phyloP scores from a whole-genome alignment of 768 basidiomycete species.

The Boletellus sp. region DNA sequence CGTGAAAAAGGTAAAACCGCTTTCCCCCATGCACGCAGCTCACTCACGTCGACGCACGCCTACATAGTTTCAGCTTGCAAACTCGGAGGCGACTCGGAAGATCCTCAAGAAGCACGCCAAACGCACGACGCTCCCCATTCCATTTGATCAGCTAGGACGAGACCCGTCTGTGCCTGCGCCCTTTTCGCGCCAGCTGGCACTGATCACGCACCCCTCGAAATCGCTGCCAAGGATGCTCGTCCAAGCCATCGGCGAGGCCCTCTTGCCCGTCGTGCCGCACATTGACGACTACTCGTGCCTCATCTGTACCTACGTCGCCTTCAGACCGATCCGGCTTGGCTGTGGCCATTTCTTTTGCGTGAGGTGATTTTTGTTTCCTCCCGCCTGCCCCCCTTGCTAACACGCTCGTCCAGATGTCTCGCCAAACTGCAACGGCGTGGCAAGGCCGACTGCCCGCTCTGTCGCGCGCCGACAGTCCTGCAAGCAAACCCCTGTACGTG shows the following conservation, averaged over 20 bases:
- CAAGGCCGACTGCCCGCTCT: constrained; percentile 77
- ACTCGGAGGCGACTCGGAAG: constrained; percentile 86
- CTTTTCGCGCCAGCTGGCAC: constrained; percentile 31
- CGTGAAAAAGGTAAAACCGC: constrained; percentile 62
- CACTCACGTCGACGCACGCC: constrained; percentile 26
- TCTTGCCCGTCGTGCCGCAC: constrained; percentile 77
- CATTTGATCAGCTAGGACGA: constrained; percentile 28
- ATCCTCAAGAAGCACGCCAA: constrained; percentile 94
- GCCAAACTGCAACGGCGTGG: constrained; percentile 89
- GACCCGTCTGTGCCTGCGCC: constrained; percentile 8
- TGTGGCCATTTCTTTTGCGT: constrained; percentile 83
- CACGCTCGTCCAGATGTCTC: constrained; percentile 44
- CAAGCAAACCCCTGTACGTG: constrained; percentile 70
- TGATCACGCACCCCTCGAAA: constrained; percentile 25
- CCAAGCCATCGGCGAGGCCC: constrained; percentile 75
- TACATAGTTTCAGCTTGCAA: constrained; percentile 68
- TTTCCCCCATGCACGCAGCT: background rate
- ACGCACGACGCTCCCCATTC: constrained; percentile 75
- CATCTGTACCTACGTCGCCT: constrained; percentile 88
- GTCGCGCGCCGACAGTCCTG: constrained; percentile 73
- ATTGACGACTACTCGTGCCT: constrained; percentile 83
- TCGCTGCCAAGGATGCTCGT: constrained; percentile 65
- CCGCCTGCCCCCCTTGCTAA: background rate
- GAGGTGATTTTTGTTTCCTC: constrained; percentile 33
- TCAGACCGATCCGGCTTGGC: constrained; percentile 80